Base-by-base conservation (phyloP, 768 basidiomycete species). In the Gymnopilus junonius region DNA sequence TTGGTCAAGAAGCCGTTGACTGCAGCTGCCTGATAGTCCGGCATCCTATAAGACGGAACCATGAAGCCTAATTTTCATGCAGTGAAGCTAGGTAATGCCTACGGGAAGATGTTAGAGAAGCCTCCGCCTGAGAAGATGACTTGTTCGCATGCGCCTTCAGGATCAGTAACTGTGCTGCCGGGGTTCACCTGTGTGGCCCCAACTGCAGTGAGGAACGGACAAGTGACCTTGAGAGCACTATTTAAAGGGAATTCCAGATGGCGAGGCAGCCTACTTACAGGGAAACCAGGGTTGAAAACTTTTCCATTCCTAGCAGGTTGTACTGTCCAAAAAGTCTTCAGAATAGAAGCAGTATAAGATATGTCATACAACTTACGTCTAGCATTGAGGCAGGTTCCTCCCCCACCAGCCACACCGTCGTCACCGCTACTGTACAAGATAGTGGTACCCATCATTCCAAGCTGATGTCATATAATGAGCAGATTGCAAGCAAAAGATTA, bases 71-170 rank as follows among this genome's bases (percentile, higher is more conserved):
- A 35, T 31, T 17, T 2, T 61, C 29, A 21, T 8, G n/a, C 20
- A 48, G 0, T 8, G 25, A 32, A 40, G 10, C 1, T 5, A 32
- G 1, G 27, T 25, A 14, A 37, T 5, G 69, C 72, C 31, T 12
- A 78, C 78, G 77, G 65, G 69, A 79, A 80, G 31, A 77, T 77
- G 56, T 79, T 79, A 1, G 76, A 82, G 67, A 86, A 86, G 51
- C 85, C 85, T 32, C 85, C 85, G 14, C 85, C 77, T 3, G 83
- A 82, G 64, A 79, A 78, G 37, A 85, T 84, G 11, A 78, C 74
- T 59, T 77, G 66, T 61, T 80, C 75, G 58, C 83, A 85, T 0
- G 83, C 83, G 21, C 70, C 70, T 70, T 85, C 84, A 4, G 74
- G 73, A 37, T 84, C 80, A 32, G 64, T 70, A 1, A 85, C 79